Conservation (phyloP, 768 basidiomycete species). For the Leucosporidium scottii region DNA sequence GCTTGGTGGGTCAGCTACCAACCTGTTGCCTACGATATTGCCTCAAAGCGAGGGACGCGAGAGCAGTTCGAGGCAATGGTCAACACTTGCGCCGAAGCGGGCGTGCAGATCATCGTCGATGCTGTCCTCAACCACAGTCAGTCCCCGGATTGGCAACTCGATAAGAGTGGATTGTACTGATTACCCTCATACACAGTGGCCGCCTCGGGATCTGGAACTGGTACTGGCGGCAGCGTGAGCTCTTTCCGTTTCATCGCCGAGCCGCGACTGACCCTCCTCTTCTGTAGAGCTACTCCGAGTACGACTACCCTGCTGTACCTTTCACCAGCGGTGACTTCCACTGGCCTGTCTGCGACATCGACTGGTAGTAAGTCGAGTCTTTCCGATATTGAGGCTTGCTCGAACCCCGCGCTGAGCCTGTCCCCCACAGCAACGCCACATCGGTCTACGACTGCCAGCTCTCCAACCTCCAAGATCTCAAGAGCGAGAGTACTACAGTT, state of each 20-base stretch:
- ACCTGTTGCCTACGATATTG: conserved; percentile 8
- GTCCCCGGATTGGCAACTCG: not conserved
- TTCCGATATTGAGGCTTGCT: too few relatives aligned
- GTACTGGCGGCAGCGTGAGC: not conserved
- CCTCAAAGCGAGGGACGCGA: conserved; percentile 6
- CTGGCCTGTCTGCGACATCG: not conserved
- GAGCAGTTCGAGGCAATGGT: conserved; percentile 7
- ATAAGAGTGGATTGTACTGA: too few relatives aligned
- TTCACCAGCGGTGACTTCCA: conserved; percentile 3
- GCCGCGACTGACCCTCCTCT: not conserved
- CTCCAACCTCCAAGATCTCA: not conserved
- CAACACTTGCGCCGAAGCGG: conserved; percentile 1
- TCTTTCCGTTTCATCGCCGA: not conserved
- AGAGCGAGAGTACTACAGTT: not conserved
- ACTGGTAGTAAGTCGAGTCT: not conserved
- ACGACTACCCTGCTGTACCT: conserved; percentile 6
- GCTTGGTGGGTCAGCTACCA: not conserved
- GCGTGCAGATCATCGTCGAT: conserved; percentile 12
- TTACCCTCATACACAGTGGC: too few relatives aligned
- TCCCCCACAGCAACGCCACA: not conserved
- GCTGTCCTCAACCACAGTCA: conserved; percentile 9
- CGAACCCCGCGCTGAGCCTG: too few relatives aligned
- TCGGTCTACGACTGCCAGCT: not conserved
- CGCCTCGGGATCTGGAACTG: not conserved
- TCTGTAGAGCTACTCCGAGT: not conserved